A percentile compares a stretch with the other conserved stretches of the same genome.
phyloP scores from a whole-genome alignment of 2,329 filamentous ascomycete genomes.

The Stylonectria norvegica region DNA sequence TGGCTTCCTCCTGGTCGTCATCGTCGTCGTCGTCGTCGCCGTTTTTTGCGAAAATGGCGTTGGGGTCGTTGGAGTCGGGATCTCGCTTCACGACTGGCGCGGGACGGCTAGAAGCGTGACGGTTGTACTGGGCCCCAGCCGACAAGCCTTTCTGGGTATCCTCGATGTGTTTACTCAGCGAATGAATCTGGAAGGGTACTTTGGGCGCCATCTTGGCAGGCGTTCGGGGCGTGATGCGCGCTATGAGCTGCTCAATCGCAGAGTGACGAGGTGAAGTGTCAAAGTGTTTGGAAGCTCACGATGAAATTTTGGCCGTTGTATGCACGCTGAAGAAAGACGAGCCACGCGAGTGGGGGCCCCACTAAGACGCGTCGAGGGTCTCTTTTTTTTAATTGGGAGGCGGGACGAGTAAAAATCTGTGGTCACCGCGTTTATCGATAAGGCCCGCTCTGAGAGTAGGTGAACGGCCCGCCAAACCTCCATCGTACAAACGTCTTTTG shows the following conservation, averaged over 20 bases:
- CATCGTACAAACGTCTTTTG: too few species aligned
- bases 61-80: conserved; percentile 17
- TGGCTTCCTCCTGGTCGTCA: conserved; percentile 30
- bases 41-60: conserved; percentile 30
- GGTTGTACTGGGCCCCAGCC: conserved; percentile 33
- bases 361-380: conserved; percentile 10
- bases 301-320: conserved; percentile 27
- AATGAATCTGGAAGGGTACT: conserved; percentile 35
- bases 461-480: too few species aligned
- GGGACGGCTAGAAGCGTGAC: conserved; percentile 21
- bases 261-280: conserved; percentile 9
- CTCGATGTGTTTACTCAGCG: conserved; percentile 37
- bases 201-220: conserved; percentile 36
- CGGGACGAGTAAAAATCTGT: conserved; percentile 9
- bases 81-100: conserved; percentile 32
- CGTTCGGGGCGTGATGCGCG: conserved; percentile 10
- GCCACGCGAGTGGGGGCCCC: conserved; percentile 12
- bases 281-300: conserved; percentile 17
- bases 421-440: conserved; percentile 18
- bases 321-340: conserved; percentile 6
- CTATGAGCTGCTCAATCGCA: conserved; percentile 21
- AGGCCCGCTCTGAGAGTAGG: conserved; percentile 2
- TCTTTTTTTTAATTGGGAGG: conserved; percentile 16
- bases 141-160: conserved; percentile 36
- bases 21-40: conserved; percentile 31